Base-by-base conservation (phyloP, 2,329 filamentous ascomycete genomes). In the Colletotrichum sp. region DNA sequence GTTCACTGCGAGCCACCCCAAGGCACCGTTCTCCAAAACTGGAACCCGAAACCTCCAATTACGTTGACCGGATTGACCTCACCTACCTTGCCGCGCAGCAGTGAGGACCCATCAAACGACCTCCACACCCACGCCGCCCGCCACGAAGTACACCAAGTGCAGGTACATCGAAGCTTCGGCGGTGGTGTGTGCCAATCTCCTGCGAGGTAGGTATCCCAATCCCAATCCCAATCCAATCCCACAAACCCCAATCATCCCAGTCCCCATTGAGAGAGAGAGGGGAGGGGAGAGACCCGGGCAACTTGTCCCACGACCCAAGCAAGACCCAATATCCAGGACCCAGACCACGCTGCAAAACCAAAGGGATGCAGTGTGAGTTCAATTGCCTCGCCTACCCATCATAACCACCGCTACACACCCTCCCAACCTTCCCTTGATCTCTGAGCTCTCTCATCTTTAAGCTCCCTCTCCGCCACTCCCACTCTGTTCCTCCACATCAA, bases 371-470 rank as follows among this genome's bases (percentile, higher is more conserved):
- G 43, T 52, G 43, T 52, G 43, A 52, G 28, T 76, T 73, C 70
- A 76, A 69, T 43, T 75, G 70, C 74, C 70, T 73, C 70, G 70
- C 48, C 59, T 65, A 57, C 74, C 74, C 74, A 63, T 69, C 74
- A 74, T 76, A 76, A 68, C 69, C 65, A 59, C 68, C 24, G 34
- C 24, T 34, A 55, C 60, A n/a, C 48, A 26, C 52, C 64, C 59
- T 66, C 67, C 66, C 71, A 71, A 67, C 72, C 66, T 70, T 75
- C 74, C 72, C 72, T 76, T 75, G 74, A 75, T 67, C 61, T 48
- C n/a, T 24, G 26, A 69, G 61, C 64, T 61, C 30, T 39, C 64
- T 65, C 74, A 74, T 76, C 70, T 74, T 76, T 76, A 76, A 76
- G 57, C 74, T 76, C 70, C 71, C 70, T 52, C 36, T 76, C 74